Base-by-base conservation (phyloP, 345 rosid genomes). In the Citrus trifoliata region DNA sequence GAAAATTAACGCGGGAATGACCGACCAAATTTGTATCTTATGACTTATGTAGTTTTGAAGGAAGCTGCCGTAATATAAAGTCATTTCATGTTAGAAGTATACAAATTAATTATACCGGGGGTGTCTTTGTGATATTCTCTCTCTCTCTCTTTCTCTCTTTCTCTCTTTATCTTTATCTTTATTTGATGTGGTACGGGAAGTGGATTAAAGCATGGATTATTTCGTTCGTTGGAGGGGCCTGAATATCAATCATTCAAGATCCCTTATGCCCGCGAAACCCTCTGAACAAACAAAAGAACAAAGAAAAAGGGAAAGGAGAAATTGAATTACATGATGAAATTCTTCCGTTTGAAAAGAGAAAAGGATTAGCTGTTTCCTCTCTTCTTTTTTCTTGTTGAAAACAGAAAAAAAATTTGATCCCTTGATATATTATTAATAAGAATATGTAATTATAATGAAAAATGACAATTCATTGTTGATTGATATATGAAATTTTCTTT, bases 141-240 rank as follows among this genome's bases (percentile, higher is more conserved):
- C 13, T 40, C 51, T 13, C 51, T 42, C 10, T 8, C 42, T 38
- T 3, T 38, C 16, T 10, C 48, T 42, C 0, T n/a, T n/a, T 13
- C 51, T 42, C 10, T 8, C 42, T 38, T 3, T 38, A 4, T 10
- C 48, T 42, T 0, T 46, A 1, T 46, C 9, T 48, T 48, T 2
- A 30, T 19, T 21, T 28, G 2, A 25, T 13, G 33, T 21, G 77
- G n/a, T 74, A 48, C 55, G 33, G 12, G 12, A 16, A 30, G 8
- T 38, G n/a, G 76, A 67, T 77, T 71, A 53, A 74, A 30, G 76
- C 58, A 71, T 2, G 55, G 7, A 53, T 64, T 10, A 70, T 62
- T 16, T 80, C 27, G 33, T 46, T 69, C 42, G 53, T 12, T 32
- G 56, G 10, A 10, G 53, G 71, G 64, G 40, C 22, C 55, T 53